Evolutionary conservation across 1,284 basidiomycete species (phyloP).

Genomic region (Apiotrichum gracile): DNA sequence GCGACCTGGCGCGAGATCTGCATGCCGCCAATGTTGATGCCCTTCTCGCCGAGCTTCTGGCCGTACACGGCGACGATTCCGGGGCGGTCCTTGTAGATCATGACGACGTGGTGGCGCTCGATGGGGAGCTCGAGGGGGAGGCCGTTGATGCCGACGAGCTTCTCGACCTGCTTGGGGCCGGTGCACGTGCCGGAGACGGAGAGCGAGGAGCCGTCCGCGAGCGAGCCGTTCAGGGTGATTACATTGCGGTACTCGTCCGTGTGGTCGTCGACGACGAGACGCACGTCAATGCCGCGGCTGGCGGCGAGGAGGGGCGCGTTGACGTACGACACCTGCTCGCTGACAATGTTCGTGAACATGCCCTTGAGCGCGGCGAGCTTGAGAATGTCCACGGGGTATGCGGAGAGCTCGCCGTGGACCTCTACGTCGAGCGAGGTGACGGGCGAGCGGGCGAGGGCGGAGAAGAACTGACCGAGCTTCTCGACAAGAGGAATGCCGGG

Average conservation of each 20-base stretch:
- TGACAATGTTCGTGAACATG: conserved; percentile 5
- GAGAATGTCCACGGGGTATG: not conserved
- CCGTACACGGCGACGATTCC: conserved; percentile 10
- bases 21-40: conserved; percentile 11
- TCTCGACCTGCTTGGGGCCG: conserved; percentile 7
- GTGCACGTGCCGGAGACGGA: conserved; percentile 6
- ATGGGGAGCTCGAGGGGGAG: conserved; percentile 4
- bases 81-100: conserved; percentile 7
- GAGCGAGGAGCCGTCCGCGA: conserved; percentile 1
- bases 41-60: not conserved
- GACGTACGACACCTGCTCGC: conserved; percentile 10
- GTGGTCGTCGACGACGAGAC: not conserved
- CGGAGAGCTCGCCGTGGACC: conserved; percentile 4
- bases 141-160: conserved; percentile 9
- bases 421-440: conserved; percentile 4
- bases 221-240: conserved; percentile 6
- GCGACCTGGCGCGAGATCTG: conserved; percentile 2
- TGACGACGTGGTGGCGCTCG: conserved; percentile 6
- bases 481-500: conserved; percentile 5
- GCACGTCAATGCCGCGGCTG: conserved; percentile 3
- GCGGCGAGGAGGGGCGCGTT: conserved; percentile 6
- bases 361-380: conserved; percentile 8
- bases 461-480: conserved; percentile 10
- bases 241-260: conserved; percentile 8
- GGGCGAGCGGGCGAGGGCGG: conserved; percentile 1